Evolutionary conservation across 2,329 filamentous ascomycete species (phyloP).

Genomic region (Cercospora berteroae): DNA sequence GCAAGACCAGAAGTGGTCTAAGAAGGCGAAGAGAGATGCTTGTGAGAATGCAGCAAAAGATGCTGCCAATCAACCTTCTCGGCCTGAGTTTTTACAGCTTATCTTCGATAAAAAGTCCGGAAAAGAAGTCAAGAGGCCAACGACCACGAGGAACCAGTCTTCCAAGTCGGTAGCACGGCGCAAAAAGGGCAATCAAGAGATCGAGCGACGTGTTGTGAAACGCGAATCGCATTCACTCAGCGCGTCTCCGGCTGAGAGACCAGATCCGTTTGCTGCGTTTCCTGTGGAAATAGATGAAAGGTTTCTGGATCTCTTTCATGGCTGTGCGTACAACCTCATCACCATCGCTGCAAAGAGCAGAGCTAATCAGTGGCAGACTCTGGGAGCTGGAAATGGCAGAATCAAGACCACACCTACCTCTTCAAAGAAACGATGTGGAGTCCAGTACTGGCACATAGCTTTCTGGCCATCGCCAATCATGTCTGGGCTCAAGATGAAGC

Average conservation of each 20-base stretch:
- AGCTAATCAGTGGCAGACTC: conserved; percentile 1
- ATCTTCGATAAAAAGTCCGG: conserved; percentile 20
- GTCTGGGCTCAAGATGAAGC: conserved; percentile 21
- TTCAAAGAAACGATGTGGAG: conserved; percentile 16
- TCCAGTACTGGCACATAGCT: conserved; percentile 19
- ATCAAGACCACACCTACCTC: conserved; percentile 8
- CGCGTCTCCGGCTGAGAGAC: conserved; percentile 16
- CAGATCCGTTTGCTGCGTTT: conserved; percentile 23
- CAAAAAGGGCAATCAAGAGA: neutral
- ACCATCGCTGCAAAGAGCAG: neutral
- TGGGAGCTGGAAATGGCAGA: conserved; percentile 15
- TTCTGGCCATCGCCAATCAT: conserved; percentile 20
- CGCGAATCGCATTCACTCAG: conserved; percentile 16
- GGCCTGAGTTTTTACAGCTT: conserved; percentile 11
- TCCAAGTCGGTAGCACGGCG: neutral
- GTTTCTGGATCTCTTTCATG: conserved; percentile 20
- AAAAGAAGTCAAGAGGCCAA: conserved; percentile 13
- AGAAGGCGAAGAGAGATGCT: neutral
- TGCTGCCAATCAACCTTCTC: neutral
- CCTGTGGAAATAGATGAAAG: conserved; percentile 15
- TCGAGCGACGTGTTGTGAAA: conserved; percentile 6
- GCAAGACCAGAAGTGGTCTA: conserved; percentile 22
- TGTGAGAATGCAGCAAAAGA: neutral
- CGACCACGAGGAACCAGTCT: neutral
- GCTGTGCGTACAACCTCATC: neutral